Evolutionary conservation across 2,329 filamentous ascomycete genomes (phyloP).

Genomic region (Dactylonectria estremocensis): DNA sequence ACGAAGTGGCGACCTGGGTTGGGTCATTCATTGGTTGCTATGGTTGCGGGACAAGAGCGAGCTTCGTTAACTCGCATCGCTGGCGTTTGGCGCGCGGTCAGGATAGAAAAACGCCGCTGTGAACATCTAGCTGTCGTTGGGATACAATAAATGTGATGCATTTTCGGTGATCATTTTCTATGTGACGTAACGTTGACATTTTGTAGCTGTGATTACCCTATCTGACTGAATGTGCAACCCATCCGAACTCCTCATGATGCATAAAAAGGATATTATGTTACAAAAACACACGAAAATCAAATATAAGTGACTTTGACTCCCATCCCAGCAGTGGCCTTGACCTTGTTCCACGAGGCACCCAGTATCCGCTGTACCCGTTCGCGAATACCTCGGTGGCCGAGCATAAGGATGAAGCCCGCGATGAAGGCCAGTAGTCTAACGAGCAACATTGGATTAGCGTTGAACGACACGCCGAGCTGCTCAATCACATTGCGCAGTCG

Average conservation of each 20-base stretch:
- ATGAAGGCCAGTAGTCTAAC: slow-evolving; percentile 83
- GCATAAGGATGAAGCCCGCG: slow-evolving; percentile 81
- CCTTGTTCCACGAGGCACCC: slow-evolving; percentile 82
- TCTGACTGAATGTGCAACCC: slow-evolving; percentile 34
- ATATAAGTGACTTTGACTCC: slow-evolving; percentile 98
- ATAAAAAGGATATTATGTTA: slow-evolving; percentile 43
- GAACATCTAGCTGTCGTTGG: slow-evolving; percentile 32
- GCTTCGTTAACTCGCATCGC: slow-evolving; percentile 39
- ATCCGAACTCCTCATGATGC: slow-evolving; percentile 50
- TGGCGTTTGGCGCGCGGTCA: slow-evolving; percentile 43
- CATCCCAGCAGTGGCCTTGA: slow-evolving; percentile 91
- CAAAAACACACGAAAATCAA: slow-evolving; percentile 59
- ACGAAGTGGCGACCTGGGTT: slow-evolving; percentile 64
- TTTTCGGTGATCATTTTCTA: slow-evolving; percentile 26
- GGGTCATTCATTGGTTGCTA: slow-evolving; percentile 52
- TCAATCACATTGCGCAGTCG: slow-evolving; percentile 68
- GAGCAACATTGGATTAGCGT: slow-evolving; percentile 70
- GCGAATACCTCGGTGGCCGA: slow-evolving; percentile 82
- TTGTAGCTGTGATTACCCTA: slow-evolving; percentile 36
- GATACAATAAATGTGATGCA: slow-evolving; percentile 23
- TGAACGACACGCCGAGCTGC: slow-evolving; percentile 65
- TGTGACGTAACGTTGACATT: slow-evolving; percentile 31
- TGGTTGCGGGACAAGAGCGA: slow-evolving; percentile 32
- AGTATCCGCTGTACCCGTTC: slow-evolving; percentile 81
- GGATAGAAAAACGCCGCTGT: slow-evolving; percentile 29